Evolutionary conservation across 306 rosid genomes (phyloP), one percentile per base, ranked within the genome.

Genomic region (Gillenia trifoliata): DNA sequence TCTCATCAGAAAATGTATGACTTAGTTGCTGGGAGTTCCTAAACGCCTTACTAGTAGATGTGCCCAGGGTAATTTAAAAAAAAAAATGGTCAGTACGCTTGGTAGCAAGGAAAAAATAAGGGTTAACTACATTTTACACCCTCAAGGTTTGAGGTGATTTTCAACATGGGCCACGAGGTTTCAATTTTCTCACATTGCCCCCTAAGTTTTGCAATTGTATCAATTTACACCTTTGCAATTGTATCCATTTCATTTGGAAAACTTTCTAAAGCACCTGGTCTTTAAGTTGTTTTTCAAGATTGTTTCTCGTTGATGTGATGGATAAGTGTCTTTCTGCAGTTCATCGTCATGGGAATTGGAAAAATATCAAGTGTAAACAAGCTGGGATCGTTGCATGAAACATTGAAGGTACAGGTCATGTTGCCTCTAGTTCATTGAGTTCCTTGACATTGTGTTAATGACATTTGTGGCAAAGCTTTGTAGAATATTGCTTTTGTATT

Each of bases 291-390:
- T 77, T 49, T 62, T 70, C 25, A 9, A 25, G 36, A 30, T 38
- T 77, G 77, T 74, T 69, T 83, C 60, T 68, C 56, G 36, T 75
- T 72, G 26, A 47, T 68, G 50, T 64, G 76, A 86, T 66, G 83
- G 36, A 26, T 78, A 66, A 17, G 68, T 63, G 71, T 78, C 78
- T 83, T 68, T 67, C 65, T 83, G 60, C 95, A 93, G 98, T 83
- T 91, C 70, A 64, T 93, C 79, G 73, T 86, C 74, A 77, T 83
- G 83, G 91, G 83, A 73, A 78, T 66, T 57, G 70, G 78, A 68
- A 81, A 86, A 78, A 61, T 64, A 36, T 70, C 85, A 60, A 71
- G 60, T 75, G 19, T 63, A 75, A 78, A 85, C 72, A 78, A 63
- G 15, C 77, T 89, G 70, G 87, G 78, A 70, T 88, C 84, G 26